These are phyloP conservation scores for Eremochloa ophiuroides DNA, from an alignment of 176 grass and related monocot species.

Conservation along the genomic window DNA sequence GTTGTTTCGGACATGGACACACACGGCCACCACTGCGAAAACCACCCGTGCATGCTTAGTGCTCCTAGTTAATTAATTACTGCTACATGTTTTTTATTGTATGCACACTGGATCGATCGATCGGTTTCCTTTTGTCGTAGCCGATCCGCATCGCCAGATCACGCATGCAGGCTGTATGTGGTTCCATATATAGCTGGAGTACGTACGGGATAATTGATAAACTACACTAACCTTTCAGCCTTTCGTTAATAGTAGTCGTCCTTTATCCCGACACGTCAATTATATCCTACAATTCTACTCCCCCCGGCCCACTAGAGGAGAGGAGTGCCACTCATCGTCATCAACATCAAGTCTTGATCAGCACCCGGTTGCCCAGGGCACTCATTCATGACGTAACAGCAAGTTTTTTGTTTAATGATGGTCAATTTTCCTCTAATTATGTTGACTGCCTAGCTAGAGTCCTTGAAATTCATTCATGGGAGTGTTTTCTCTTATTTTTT, in stretches of 20 bases:
- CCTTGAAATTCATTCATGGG: too few relatives aligned
- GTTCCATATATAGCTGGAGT: neutral
- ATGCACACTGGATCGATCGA: neutral
- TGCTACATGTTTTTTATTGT: neutral
- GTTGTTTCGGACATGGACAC: neutral
- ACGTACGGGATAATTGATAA: neutral
- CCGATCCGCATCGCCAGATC: neutral
- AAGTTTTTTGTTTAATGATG: neutral
- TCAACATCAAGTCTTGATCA: neutral
- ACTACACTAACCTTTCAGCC: neutral
- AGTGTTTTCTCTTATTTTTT: too few relatives aligned
- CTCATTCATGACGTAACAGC: neutral
- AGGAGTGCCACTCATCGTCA: neutral
- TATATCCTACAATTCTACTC: constrained; percentile 27
- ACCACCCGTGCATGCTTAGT: neutral
- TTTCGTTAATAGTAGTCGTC: neutral
- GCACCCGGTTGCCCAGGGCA: neutral
- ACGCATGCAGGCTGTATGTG: neutral
- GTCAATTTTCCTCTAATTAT: neutral
- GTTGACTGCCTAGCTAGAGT: neutral
- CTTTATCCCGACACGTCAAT: constrained; percentile 45
- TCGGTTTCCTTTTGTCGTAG: neutral
- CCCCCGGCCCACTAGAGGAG: neutral
- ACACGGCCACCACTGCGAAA: too few relatives aligned
- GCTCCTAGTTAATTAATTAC: neutral